Conservation (phyloP, 345 rosid genomes). For the Schrenkiella parvula region DNA sequence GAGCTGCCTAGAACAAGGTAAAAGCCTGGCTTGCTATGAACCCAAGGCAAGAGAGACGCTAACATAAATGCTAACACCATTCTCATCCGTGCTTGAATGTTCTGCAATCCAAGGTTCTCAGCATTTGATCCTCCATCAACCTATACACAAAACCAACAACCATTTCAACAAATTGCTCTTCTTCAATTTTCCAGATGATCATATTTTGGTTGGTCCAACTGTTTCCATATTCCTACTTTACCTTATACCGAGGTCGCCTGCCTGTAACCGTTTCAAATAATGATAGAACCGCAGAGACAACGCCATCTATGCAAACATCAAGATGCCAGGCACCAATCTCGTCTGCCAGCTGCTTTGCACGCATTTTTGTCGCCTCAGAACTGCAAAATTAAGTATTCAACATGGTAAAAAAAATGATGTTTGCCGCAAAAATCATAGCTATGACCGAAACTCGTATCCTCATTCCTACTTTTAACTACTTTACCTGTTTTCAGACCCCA, state of each 20-base stretch:
- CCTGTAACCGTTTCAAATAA: conserved; percentile 85
- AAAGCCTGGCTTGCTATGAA: conserved; percentile 80
- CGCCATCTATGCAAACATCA: conserved; percentile 72
- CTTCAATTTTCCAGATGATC: background rate
- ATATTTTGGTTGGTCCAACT: background rate
- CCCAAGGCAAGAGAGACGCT: conserved; percentile 97
- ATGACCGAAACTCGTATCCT: background rate
- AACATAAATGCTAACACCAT: conserved; percentile 93
- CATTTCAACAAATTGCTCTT: background rate
- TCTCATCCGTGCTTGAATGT: conserved; percentile 94
- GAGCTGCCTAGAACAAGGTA: conserved; percentile 97
- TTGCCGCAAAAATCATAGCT: background rate
- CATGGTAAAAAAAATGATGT: background rate
- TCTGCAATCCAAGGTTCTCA: conserved; percentile 87
- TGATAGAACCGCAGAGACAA: conserved; percentile 72
- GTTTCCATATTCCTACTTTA: background rate
- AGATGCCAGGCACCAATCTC: conserved; percentile 98
- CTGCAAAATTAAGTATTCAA: conserved; percentile 37
- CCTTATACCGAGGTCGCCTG: conserved; percentile 80
- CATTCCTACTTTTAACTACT: background rate
- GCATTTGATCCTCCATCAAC: conserved; percentile 86
- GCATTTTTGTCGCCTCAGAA: conserved; percentile 63
- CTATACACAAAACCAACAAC: conserved; percentile 34
- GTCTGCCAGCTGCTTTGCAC: conserved; percentile 74
- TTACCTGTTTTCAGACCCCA: conserved; percentile 97